Conservation (phyloP, 208 protist species). For the Zelonia costaricensis region DNA sequence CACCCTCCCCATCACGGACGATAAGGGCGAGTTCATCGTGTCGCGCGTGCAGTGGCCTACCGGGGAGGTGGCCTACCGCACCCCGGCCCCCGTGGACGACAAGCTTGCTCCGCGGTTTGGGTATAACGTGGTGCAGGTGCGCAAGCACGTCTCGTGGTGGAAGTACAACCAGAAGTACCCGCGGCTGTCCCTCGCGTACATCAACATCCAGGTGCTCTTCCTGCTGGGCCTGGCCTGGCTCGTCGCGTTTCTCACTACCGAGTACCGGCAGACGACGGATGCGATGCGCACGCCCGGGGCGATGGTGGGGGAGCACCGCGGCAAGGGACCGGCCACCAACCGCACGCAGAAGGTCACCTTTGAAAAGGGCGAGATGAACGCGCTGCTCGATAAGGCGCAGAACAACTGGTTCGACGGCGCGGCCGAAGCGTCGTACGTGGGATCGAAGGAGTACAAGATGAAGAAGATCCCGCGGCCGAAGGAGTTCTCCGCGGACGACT, state of each 20-base stretch:
- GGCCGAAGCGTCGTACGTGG: slow-evolving; percentile 82
- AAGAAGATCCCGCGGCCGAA: slow-evolving; percentile 80
- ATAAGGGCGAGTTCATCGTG: slow-evolving; percentile 84
- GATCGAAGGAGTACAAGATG: slow-evolving; percentile 88
- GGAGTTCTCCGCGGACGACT: slow-evolving; percentile 84
- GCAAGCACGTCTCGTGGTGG: slow-evolving; percentile 89
- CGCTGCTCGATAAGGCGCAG: slow-evolving; percentile 72
- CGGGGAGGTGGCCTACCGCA: slow-evolving; percentile 79
- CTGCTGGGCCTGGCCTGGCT: slow-evolving; percentile 80
- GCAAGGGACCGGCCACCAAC: slow-evolving; percentile 55
- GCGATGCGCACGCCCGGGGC: slow-evolving; percentile 79
- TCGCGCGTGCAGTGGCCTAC: slow-evolving; percentile 85
- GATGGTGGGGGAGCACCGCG: slow-evolving; percentile 85
- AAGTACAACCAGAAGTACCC: slow-evolving; percentile 87
- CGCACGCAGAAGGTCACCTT: slow-evolving; percentile 75
- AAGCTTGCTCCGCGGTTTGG: slow-evolving; percentile 81
- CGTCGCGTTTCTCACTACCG: slow-evolving; percentile 65
- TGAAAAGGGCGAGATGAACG: slow-evolving; percentile 60
- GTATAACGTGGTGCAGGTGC: slow-evolving; percentile 88
- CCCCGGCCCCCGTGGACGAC: slow-evolving; percentile 64
- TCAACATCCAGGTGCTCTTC: slow-evolving; percentile 85
- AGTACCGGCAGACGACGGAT: slow-evolving; percentile 69
- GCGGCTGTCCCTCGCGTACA: slow-evolving; percentile 76
- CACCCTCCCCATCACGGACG: slow-evolving; percentile 62
- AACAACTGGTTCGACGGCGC: slow-evolving; percentile 80